Conservation (phyloP, 2,329 filamentous ascomycete genomes). For the Fusarium abutilonis region DNA sequence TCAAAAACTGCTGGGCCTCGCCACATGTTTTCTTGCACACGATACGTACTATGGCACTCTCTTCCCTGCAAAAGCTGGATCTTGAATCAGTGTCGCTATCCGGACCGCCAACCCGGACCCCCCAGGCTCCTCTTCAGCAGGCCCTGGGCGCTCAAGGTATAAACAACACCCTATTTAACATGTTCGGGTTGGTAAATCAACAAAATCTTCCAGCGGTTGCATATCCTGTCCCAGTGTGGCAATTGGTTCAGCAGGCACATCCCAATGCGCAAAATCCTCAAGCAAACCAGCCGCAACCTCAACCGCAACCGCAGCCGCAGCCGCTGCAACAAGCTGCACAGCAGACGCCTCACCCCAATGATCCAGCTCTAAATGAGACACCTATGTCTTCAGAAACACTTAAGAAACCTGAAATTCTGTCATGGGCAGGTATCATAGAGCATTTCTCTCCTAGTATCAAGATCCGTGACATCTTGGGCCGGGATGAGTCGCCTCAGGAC, state of each 20-base stretch:
- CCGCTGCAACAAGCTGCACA: background rate
- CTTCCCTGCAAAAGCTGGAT: slow-evolving; percentile 62
- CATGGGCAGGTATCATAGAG: slow-evolving; percentile 56
- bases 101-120: slow-evolving; percentile 51
- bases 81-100: slow-evolving; percentile 74
- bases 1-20: slow-evolving; percentile 76
- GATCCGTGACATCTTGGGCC: slow-evolving; percentile 40
- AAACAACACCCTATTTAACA: slow-evolving; percentile 27
- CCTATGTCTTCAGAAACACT: slow-evolving; percentile 23
- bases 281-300: slow-evolving; percentile 1
- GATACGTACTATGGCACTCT: slow-evolving; percentile 58
- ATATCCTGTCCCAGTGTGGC: background rate
- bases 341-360: slow-evolving; percentile 7
- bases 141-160: slow-evolving; percentile 4
- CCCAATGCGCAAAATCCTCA: slow-evolving; percentile 7
- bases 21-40: slow-evolving; percentile 66
- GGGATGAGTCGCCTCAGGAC: slow-evolving; percentile 8
- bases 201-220: background rate
- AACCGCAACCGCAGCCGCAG: slow-evolving; percentile 2
- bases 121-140: slow-evolving; percentile 44
- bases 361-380: slow-evolving; percentile 5
- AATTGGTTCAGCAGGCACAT: slow-evolving; percentile 9
- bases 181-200: slow-evolving; percentile 27
- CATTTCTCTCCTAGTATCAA: slow-evolving; percentile 54
- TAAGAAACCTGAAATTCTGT: slow-evolving; percentile 48